Base-by-base conservation (phyloP, 1,284 basidiomycete genomes). In the Mrakiaceae sp. region DNA sequence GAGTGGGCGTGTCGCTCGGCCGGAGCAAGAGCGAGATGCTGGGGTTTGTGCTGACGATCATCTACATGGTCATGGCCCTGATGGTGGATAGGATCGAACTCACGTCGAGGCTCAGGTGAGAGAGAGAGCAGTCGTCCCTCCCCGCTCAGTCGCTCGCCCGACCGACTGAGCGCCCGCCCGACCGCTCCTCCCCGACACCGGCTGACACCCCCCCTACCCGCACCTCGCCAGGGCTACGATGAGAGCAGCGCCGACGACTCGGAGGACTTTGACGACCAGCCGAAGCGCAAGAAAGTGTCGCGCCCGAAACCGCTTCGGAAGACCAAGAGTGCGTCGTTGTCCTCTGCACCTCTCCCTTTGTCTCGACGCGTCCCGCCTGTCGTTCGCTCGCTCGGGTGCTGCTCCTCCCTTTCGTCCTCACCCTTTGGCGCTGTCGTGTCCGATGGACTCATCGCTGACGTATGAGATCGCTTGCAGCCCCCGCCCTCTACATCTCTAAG, bases 241-340 rank as follows among this genome's bases (percentile, higher is more conserved):
- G 52, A 53, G 53, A 56, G 52, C 60, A 52, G 49, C 27, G 60
- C 44, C 16, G 60, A 53, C 14, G 60, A 62, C 16, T 14, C n/a
- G 43, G 61, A 57, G 53, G 60, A 62, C 27, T 51, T 53, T 43
- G 47, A 39, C 61, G 59, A 50, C 43, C 40, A 44, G 50, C 59
- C 59, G 12, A 8, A 9, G 39, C 48, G 59, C 40, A 60, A 60
- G 44, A 58, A 58, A 27, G 42, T 14, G 11, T 27, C 47, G 52
- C 48, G 2, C 46, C n/a, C 2, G n/a, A 5, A 12, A 10, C 47
- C 5, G 14, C 58, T 12, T 16, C 59, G 7, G 40, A 62, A 57
- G 55, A 27, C 43, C 49, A 84, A 83, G 79, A 81, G 87, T 87
- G 70, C 64, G 79, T 74, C 60, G 66, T 56, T 49, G 65, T 60